Percentiles rank a stretch among this genome's conserved stretches.
Conservation (phyloP, 768 basidiomycete genomes). For the Kwoniella dendrophila region DNA sequence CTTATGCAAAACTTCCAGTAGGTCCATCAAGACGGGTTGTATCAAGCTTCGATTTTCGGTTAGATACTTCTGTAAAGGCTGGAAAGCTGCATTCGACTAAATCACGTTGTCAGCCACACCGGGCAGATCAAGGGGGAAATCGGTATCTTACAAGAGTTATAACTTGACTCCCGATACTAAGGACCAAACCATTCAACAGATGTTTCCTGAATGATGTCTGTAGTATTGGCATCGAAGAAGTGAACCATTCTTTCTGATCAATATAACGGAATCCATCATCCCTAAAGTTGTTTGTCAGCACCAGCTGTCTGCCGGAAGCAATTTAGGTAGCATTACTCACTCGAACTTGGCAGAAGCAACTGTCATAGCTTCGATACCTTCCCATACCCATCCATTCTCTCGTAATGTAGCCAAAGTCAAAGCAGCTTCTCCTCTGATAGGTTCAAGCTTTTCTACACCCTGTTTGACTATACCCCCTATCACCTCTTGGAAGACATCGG, state of each 20-base stretch:
- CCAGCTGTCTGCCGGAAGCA: constrained; percentile 3
- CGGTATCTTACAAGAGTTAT: constrained; percentile 78
- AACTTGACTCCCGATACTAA: constrained; percentile 81
- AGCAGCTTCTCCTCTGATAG: constrained; percentile 77
- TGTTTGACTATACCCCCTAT: constrained; percentile 75
- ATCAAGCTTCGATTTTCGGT: not conserved
- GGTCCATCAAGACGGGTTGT: constrained; percentile 61
- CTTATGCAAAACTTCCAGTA: constrained; percentile 62
- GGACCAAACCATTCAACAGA: constrained; percentile 65
- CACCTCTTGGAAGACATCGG: constrained; percentile 24
- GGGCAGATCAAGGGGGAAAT: constrained; percentile 45
- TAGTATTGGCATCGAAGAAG: constrained; percentile 31
- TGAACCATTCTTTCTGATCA: constrained; percentile 38
- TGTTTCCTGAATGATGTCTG: constrained; percentile 23
- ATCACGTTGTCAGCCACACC: too few relatives aligned
- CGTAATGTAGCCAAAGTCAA: constrained; percentile 17
- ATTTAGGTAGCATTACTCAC: constrained; percentile 20
- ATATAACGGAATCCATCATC: constrained; percentile 35
- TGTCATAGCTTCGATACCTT: constrained; percentile 4
- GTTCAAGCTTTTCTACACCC: constrained; percentile 86
- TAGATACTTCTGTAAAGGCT: constrained; percentile 66
- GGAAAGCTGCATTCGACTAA: constrained; percentile 31
- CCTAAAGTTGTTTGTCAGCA: not conserved
- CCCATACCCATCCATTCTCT: constrained; percentile 19
- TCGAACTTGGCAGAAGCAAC: constrained; percentile 7